A percentile compares a stretch with the other conserved stretches of the same genome.
Conservation (phyloP, 495 filamentous ascomycete genomes). For the Barbatosphaeria neglecta region DNA sequence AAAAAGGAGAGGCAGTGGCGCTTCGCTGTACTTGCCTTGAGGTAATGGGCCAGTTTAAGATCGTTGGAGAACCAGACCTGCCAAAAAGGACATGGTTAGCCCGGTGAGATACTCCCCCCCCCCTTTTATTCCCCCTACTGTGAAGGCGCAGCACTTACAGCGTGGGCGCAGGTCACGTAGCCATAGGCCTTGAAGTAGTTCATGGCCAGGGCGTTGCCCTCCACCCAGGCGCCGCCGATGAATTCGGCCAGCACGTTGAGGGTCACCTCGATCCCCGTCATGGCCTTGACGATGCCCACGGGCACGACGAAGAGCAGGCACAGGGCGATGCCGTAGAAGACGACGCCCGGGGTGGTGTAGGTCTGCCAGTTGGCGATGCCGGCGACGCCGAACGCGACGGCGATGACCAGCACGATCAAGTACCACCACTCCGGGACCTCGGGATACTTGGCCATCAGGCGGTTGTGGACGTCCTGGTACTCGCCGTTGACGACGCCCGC, state of each 20-base stretch:
- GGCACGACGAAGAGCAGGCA: constrained; percentile 31
- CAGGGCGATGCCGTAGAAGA: constrained; percentile 30
- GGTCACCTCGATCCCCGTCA: constrained; percentile 30
- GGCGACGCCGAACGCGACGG: constrained; percentile 21
- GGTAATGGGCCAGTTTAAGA: constrained; percentile 29
- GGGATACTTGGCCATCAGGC: constrained; percentile 21
- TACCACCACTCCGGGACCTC: constrained; percentile 36
- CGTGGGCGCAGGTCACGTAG: constrained; percentile 22
- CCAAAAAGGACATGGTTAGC: no score
- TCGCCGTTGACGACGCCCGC: constrained; percentile 14
- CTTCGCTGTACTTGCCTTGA: no score
- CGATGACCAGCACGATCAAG: constrained; percentile 17
- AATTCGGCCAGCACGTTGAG: constrained; percentile 34
- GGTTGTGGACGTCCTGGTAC: constrained; percentile 24
- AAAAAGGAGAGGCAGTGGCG: no score
- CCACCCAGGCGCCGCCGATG: constrained; percentile 28
- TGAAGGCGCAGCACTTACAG: no score
- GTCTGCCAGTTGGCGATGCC: constrained; percentile 28
- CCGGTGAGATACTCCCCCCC: no score
- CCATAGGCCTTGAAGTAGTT: constrained; percentile 31
- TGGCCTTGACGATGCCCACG: constrained; percentile 29
- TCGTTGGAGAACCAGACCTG: constrained; percentile 26
- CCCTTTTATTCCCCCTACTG: no score
- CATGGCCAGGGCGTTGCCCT: constrained; percentile 32
- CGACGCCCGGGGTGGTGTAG: constrained; percentile 25